A percentile compares a stretch with the other conserved stretches of the same genome.
phyloP scores from a whole-genome alignment of 192 early-diverging fungal species.

The Ambispora gerdemannii region DNA sequence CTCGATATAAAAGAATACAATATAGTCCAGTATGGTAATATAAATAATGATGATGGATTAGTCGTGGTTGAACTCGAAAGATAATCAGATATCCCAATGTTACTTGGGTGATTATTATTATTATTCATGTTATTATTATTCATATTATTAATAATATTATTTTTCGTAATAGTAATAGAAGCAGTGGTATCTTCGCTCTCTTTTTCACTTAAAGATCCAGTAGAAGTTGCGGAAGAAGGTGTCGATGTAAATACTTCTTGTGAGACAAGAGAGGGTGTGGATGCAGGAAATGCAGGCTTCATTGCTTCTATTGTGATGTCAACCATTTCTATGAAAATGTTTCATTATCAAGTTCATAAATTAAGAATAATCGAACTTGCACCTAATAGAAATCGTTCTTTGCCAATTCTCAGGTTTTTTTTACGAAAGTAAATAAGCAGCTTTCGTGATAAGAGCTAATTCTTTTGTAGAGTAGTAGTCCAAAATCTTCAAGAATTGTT shows the following conservation, averaged over 20 bases:
- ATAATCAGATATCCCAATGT: conserved; percentile 10
- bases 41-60: conserved; percentile 19
- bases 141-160: neutral
- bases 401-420: too few species aligned
- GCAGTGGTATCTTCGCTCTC: neutral
- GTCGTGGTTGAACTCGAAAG: conserved; percentile 9
- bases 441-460: too few species aligned
- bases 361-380: neutral
- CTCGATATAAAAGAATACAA: conserved; percentile 23
- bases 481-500: too few species aligned
- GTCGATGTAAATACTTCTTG: neutral
- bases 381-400: neutral
- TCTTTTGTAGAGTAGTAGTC: too few species aligned
- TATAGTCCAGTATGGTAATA: conserved; percentile 25
- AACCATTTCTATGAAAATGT: too few species aligned
- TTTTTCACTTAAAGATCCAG: conserved; percentile 15
- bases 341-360: neutral
- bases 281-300: neutral
- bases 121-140: neutral
- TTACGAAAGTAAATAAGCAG: too few species aligned
- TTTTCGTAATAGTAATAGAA: neutral
- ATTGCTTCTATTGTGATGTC: neutral
- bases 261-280: conserved; percentile 16
- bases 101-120: neutral
- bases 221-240: conserved; percentile 3